Evolutionary conservation across 164 flowering plant genomes (phyloP).

Genomic region (Saururus chinensis): DNA sequence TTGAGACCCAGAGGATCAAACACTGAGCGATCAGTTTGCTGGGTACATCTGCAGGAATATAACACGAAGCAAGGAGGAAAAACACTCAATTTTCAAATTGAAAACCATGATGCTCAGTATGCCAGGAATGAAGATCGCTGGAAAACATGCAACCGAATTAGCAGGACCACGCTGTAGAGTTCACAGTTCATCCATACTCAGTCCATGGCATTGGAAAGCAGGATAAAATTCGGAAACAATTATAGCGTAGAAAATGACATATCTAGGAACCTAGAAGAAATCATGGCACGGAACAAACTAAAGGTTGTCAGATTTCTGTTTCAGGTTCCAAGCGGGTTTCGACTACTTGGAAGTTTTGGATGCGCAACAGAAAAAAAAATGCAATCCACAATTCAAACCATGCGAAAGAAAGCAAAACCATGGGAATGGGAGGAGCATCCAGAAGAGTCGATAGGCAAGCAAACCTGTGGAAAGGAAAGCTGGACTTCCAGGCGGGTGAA

Average conservation of each 20-base stretch:
- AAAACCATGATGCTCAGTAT: too few relatives aligned
- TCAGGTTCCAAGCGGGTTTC: background rate
- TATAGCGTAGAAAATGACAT: too few relatives aligned
- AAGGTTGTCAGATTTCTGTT: background rate
- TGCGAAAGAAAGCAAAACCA: too few relatives aligned
- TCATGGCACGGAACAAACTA: background rate
- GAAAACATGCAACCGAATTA: too few relatives aligned
- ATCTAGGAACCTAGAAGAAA: too few relatives aligned
- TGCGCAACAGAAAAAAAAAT: background rate
- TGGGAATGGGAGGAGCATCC: background rate
- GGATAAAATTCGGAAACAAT: too few relatives aligned
- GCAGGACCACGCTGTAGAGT: too few relatives aligned
- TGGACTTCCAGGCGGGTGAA: slow-evolving; percentile 7
- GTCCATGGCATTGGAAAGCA: too few relatives aligned
- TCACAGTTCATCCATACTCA: too few relatives aligned
- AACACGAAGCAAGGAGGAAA: slow-evolving; percentile 9
- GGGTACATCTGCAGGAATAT: slow-evolving; percentile 25
- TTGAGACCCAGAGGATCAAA: slow-evolving; percentile 88
- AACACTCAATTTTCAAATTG: background rate
- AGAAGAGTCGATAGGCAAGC: background rate
- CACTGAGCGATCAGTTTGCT: slow-evolving; percentile 23
- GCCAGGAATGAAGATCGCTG: too few relatives aligned
- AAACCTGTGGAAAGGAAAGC: slow-evolving; percentile 17
- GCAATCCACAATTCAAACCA: background rate
- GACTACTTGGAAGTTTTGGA: background rate